Evolutionary conservation across 495 filamentous ascomycete species (phyloP).

Genomic region (Parachaetomium inaequale): DNA sequence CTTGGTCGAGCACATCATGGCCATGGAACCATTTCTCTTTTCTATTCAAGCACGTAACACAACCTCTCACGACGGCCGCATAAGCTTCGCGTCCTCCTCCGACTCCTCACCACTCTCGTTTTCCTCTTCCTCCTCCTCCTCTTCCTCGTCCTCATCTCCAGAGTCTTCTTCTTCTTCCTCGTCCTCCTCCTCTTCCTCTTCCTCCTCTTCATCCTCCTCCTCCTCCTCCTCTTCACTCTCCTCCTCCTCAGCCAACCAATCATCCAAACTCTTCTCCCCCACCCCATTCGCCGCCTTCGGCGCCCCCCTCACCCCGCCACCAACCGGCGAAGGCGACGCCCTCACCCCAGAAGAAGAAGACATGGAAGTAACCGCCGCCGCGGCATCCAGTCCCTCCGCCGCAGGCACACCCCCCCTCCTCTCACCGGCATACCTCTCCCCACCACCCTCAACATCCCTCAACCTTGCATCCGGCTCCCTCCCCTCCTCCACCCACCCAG

Average conservation of each 20-base stretch:
- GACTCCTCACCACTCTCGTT: conserved; percentile 48
- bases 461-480: conserved; percentile 73
- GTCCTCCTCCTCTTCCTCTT: conserved; percentile 46
- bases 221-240: conserved; percentile 38
- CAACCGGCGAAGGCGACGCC: conserved; percentile 47
- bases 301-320: conserved; percentile 54
- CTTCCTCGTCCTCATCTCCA: conserved; percentile 38
- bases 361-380: conserved; percentile 37
- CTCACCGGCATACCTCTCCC: conserved; percentile 36
- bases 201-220: conserved; percentile 45
- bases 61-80: conserved; percentile 11
- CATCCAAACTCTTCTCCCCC: conserved; percentile 73
- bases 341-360: conserved; percentile 44
- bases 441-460: conserved; percentile 49
- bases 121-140: conserved; percentile 44
- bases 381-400: conserved; percentile 60
- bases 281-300: conserved; percentile 37
- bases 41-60: background rate
- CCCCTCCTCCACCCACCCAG: conserved; percentile 79
- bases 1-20: no score
- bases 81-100: conserved; percentile 35
- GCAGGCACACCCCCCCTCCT: conserved; percentile 53
- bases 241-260: conserved; percentile 76
- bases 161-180: conserved; percentile 42
- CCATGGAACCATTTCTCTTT: no score